A percentile compares a stretch with the other conserved stretches of the same genome.
Evolutionary conservation across 208 protist genomes (phyloP).

Genomic region (Vickermania spadyakhi): DNA sequence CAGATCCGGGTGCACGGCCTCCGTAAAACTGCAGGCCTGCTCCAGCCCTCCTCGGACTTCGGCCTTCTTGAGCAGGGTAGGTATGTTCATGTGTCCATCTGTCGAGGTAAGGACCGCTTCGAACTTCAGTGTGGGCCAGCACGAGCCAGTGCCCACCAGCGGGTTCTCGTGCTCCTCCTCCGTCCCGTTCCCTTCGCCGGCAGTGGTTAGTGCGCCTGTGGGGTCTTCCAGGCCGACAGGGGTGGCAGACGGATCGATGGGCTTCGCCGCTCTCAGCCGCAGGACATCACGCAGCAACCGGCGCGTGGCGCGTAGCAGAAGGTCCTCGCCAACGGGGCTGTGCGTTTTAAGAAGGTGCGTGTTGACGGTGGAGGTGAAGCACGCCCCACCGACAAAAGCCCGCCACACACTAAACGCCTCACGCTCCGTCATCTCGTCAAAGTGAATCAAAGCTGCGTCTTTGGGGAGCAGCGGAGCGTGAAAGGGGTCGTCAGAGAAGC

Average conservation of each 20-base stretch:
- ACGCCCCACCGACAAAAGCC: conserved; percentile 71
- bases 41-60: conserved; percentile 11
- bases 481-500: conserved; percentile 64
- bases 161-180: too few relatives aligned
- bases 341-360: conserved; percentile 52
- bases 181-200: not conserved
- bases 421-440: conserved; percentile 22
- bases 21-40: conserved; percentile 56
- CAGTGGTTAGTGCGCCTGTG: not conserved
- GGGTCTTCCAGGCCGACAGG: not conserved
- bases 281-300: conserved; percentile 27
- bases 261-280: not conserved
- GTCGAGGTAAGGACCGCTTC: not conserved
- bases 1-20: conserved; percentile 43
- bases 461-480: conserved; percentile 71
- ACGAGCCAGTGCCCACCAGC: too few relatives aligned
- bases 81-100: conserved; percentile 13
- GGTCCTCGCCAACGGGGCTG: conserved; percentile 57
- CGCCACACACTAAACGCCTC: conserved; percentile 71
- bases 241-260: not conserved
- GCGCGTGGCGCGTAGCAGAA: conserved; percentile 35
- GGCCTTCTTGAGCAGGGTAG: conserved; percentile 21
- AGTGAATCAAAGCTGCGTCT: conserved; percentile 42
- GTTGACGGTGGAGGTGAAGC: conserved; percentile 59
- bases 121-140: too few relatives aligned